Conservation (phyloP, 2,329 filamentous ascomycete species). For the Trichoderma polysporum region DNA sequence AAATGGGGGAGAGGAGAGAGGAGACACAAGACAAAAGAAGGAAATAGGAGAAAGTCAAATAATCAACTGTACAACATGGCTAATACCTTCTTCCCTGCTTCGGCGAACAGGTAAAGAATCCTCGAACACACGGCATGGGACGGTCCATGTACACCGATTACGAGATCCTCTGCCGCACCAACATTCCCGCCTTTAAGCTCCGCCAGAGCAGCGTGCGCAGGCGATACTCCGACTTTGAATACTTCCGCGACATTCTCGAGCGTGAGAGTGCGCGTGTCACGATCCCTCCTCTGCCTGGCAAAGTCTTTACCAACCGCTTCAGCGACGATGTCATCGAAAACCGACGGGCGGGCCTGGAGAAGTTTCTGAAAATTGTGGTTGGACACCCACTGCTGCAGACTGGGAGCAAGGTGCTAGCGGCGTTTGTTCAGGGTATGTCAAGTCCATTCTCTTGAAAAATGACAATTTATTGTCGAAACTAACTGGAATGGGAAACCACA, state of each 20-base stretch:
- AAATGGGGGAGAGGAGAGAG: not conserved
- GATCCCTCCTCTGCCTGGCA: conserved; percentile 92
- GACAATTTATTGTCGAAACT: not conserved
- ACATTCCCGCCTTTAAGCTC: conserved; percentile 98
- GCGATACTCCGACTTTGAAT: conserved; percentile 97
- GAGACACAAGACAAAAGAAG: not conserved
- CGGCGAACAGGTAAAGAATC: conserved; percentile 73
- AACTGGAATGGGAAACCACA: conserved; percentile 33
- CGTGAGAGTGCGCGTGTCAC: conserved; percentile 91
- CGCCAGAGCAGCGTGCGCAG: conserved; percentile 84
- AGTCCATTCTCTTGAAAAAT: not conserved
- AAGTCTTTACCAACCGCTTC: conserved; percentile 97
- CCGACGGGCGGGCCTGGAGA: conserved; percentile 82
- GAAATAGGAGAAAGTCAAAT: not conserved
- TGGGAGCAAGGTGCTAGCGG: conserved; percentile 91
- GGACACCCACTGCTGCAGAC: conserved; percentile 96
- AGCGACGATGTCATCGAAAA: conserved; percentile 98
- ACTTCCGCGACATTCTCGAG: conserved; percentile 97
- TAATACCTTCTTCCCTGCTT: not conserved
- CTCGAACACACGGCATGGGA: conserved; percentile 90
- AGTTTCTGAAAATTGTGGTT: conserved; percentile 96
- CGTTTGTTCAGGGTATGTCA: conserved; percentile 85
- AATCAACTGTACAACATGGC: not conserved
- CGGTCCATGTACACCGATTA: conserved; percentile 98
- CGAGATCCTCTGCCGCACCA: conserved; percentile 95